Percentiles rank a stretch among this genome's conserved stretches.
These are phyloP conservation scores for Xanthoconium purpureum DNA, from an alignment of 768 basidiomycete species.

Conservation along the genomic window DNA sequence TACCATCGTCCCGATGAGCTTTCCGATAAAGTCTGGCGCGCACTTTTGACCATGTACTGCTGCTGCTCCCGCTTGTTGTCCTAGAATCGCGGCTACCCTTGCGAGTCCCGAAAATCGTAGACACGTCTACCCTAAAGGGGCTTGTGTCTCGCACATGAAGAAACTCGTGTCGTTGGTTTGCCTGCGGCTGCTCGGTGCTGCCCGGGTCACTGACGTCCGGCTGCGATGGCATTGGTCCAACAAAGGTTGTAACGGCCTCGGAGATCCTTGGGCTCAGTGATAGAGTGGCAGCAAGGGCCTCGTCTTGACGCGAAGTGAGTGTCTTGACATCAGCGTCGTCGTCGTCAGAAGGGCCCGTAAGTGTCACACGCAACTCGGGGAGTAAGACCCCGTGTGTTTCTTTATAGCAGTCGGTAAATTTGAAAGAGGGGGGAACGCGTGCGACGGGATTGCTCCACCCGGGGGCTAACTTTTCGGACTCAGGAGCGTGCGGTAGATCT, in stretches of 20 bases:
- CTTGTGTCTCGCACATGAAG: conserved; percentile 41
- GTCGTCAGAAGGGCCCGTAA: conserved; percentile 15
- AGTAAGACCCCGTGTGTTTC: conserved; percentile 17
- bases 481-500: conserved; percentile 18
- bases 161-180: conserved; percentile 17
- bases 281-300: conserved; percentile 41
- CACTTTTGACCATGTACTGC: conserved; percentile 33
- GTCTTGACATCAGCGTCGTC: conserved; percentile 32
- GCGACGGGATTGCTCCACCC: conserved; percentile 29
- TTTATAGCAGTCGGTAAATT: neutral
- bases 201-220: conserved; percentile 4
- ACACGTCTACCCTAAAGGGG: conserved; percentile 47
- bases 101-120: conserved; percentile 23
- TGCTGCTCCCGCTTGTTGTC: conserved; percentile 22
- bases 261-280: conserved; percentile 46
- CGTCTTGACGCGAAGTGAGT: conserved; percentile 30
- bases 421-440: conserved; percentile 15
- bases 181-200: neutral
- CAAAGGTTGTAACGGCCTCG: conserved; percentile 21
- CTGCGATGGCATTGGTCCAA: conserved; percentile 1
- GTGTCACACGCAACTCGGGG: conserved; percentile 18
- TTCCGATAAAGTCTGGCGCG: conserved; percentile 29
- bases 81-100: conserved; percentile 19
- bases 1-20: conserved; percentile 31
- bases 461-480: conserved; percentile 34